Percentiles rank a stretch among this genome's conserved stretches.
These are phyloP conservation scores for Castanea mollissima DNA, from an alignment of 306 rosid genomes.

Conservation along the genomic window DNA sequence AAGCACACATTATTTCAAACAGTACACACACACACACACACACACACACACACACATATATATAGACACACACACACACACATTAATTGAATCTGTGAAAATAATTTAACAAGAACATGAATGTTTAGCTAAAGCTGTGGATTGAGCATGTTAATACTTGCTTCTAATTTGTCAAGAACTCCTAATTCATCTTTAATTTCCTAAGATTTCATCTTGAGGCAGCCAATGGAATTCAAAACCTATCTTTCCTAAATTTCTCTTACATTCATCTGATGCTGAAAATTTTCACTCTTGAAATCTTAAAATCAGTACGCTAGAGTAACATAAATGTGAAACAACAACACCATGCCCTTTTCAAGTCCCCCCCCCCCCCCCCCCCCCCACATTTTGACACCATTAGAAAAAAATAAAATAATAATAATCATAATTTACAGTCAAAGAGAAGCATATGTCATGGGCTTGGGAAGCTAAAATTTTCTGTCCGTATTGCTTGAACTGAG, in stretches of 20 bases:
- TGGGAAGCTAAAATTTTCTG: too few relatives aligned
- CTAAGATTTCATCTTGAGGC: background rate
- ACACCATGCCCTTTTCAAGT: too few relatives aligned
- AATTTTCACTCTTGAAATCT: background rate
- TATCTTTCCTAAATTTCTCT: background rate
- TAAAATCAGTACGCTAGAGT: too few relatives aligned
- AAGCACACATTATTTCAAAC: background rate
- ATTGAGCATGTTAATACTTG: background rate
- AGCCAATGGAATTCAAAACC: background rate
- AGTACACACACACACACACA: background rate
- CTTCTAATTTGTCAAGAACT: background rate
- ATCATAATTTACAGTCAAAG: too few relatives aligned
- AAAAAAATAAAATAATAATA: too few relatives aligned
- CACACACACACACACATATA: too few relatives aligned
- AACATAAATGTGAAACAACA: too few relatives aligned
- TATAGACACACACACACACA: too few relatives aligned
- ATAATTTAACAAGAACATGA: background rate
- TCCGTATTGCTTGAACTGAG: too few relatives aligned
- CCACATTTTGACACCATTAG: too few relatives aligned
- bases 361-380: too few relatives aligned
- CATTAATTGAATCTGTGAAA: background rate
- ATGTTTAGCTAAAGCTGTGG: background rate
- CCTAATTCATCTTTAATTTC: background rate
- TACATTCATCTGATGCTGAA: background rate
- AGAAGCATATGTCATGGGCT: too few relatives aligned